Conservation (phyloP, 2,329 filamentous ascomycete genomes). For the Whalleya microplaca region DNA sequence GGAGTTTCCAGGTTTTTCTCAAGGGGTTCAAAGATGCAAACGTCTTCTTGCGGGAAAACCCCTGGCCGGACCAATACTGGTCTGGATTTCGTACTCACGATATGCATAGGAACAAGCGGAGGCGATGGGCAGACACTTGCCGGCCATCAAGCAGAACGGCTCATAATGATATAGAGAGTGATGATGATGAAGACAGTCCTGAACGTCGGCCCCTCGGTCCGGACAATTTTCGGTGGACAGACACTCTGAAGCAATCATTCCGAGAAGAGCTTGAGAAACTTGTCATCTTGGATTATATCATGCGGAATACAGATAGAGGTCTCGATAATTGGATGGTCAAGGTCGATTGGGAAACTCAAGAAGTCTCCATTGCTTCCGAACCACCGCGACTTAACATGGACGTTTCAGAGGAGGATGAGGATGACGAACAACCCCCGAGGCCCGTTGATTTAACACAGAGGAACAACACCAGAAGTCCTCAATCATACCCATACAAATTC, state of each 20-base stretch:
- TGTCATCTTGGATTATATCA: conserved; percentile 97
- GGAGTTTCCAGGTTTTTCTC: conserved; percentile 96
- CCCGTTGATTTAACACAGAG: conserved; percentile 59
- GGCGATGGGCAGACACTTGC: conserved; percentile 81
- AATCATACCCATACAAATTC: conserved; percentile 70
- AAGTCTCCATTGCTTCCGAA: conserved; percentile 85
- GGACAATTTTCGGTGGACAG: conserved; percentile 81
- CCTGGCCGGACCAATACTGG: conserved; percentile 90
- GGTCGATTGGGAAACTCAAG: conserved; percentile 82
- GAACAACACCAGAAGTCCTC: conserved; percentile 43
- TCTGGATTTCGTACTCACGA: conserved; percentile 71
- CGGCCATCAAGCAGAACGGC: conserved; percentile 58
- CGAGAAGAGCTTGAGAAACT: conserved; percentile 95
- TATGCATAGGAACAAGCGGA: conserved; percentile 68
- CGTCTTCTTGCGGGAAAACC: conserved; percentile 89
- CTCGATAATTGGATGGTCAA: conserved; percentile 99
- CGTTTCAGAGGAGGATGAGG: conserved; percentile 47
- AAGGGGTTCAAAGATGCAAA: conserved; percentile 98
- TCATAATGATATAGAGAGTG: conserved; percentile 51
- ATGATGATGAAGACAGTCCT: conserved; percentile 47
- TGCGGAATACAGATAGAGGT: conserved; percentile 96
- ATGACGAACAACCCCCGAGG: conserved; percentile 59
- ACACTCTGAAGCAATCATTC: conserved; percentile 85
- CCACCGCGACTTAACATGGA: conserved; percentile 71
- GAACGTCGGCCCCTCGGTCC: conserved; percentile 46